A percentile compares a stretch with the other conserved stretches of the same genome.
phyloP scores from a whole-genome alignment of 148 eudicot genomes.

The Camellia lanceoleosa region DNA sequence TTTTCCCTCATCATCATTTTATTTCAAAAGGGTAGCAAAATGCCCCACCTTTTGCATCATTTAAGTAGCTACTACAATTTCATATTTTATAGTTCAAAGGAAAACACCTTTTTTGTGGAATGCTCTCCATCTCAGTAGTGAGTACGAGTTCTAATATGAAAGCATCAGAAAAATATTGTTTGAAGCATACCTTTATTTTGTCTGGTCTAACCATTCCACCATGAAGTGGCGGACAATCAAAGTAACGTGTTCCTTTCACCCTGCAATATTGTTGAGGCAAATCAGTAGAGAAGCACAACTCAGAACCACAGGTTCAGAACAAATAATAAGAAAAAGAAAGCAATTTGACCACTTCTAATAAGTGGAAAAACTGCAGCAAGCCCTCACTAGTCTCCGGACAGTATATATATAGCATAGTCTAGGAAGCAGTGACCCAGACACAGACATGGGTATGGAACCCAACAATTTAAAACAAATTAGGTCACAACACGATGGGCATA shows the following conservation, averaged over 20 bases:
- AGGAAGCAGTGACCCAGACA: background rate
- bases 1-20: background rate
- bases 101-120: background rate
- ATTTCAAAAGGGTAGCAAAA: background rate
- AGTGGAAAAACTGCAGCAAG: background rate
- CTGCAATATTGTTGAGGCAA: conserved; percentile 37
- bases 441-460: background rate
- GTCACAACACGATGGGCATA: too few relatives aligned
- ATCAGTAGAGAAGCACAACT: background rate
- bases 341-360: background rate
- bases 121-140: background rate
- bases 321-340: background rate
- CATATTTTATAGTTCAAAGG: background rate
- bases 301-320: background rate
- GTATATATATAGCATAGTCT: background rate
- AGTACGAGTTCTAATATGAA: background rate
- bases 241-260: conserved; percentile 89
- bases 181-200: conserved; percentile 73
- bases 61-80: background rate
- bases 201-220: conserved; percentile 94
- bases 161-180: background rate
- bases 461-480: background rate
- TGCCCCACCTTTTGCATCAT: background rate
- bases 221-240: conserved; percentile 78
- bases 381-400: background rate